Conservation (phyloP, 768 basidiomycete species). For the Suillus discolor region DNA sequence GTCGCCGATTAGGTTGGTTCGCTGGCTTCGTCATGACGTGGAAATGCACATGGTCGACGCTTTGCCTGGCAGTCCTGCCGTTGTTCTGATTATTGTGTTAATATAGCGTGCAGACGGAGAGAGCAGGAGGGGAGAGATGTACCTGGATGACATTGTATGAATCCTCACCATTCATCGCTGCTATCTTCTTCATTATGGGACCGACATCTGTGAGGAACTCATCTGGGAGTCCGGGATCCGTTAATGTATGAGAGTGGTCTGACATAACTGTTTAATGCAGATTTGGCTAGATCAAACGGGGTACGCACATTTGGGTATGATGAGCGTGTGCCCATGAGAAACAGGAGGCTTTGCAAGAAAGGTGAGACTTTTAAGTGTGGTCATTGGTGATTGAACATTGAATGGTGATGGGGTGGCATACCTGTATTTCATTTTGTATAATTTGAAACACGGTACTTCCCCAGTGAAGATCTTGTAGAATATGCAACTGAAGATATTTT, state of each 20-base stretch:
- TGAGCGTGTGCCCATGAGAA: constrained; percentile 45
- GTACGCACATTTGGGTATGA: constrained; percentile 45
- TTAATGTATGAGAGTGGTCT: constrained; percentile 62
- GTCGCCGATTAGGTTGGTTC: neutral
- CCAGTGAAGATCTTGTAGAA: constrained; percentile 23
- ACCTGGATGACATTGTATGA: constrained; percentile 65
- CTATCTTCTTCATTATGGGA: constrained; percentile 57
- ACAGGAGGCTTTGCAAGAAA: constrained; percentile 50
- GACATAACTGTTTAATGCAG: neutral
- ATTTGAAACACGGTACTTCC: constrained; percentile 38
- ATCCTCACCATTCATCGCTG: constrained; percentile 46
- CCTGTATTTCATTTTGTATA: constrained; percentile 43
- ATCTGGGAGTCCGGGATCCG: constrained; percentile 53
- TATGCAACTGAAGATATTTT: neutral
- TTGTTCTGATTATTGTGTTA: constrained; percentile 46
- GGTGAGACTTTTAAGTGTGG: constrained; percentile 31
- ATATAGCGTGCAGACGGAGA: neutral
- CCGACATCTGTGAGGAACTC: constrained; percentile 56
- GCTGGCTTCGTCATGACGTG: constrained; percentile 45
- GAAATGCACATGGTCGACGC: constrained; percentile 52
- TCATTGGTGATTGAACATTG: neutral
- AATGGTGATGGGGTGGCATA: constrained; percentile 15
- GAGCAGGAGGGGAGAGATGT: neutral
- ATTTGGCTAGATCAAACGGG: neutral
- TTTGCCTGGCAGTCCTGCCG: constrained; percentile 55